Conservation (phyloP, 306 rosid species). For the Citrullus colocynthis region DNA sequence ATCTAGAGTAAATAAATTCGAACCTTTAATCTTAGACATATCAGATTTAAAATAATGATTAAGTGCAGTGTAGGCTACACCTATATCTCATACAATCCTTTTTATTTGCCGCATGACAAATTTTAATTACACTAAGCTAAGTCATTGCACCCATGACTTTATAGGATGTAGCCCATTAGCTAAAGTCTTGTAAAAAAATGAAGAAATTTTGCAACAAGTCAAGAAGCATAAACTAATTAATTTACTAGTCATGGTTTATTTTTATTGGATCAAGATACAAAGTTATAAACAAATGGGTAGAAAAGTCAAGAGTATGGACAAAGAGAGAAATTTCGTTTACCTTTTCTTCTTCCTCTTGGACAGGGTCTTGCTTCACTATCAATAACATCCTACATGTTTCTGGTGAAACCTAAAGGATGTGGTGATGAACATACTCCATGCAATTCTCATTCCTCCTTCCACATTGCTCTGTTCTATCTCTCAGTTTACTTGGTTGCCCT, state of each 20-base stretch:
- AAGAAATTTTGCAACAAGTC: background rate
- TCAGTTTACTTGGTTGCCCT: slow-evolving; percentile 56
- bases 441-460: slow-evolving; percentile 28
- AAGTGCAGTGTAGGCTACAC: no score
- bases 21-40: no score
- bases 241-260: background rate
- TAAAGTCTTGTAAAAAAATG: background rate
- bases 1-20: no score
- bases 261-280: background rate
- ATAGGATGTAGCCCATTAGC: no score
- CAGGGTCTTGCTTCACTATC: slow-evolving; percentile 61
- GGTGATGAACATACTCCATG: slow-evolving; percentile 42
- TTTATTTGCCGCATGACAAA: no score
- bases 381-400: slow-evolving; percentile 36
- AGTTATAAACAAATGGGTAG: background rate
- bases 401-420: slow-evolving; percentile 54
- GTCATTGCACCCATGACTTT: no score
- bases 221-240: background rate
- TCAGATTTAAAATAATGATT: no score
- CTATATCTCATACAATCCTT: no score
- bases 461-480: slow-evolving; percentile 31
- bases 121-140: no score
- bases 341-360: background rate
- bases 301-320: background rate
- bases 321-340: background rate